Percentiles rank a stretch among this genome's conserved stretches.
Evolutionary conservation across 495 filamentous ascomycete genomes (phyloP).

Genomic region (Xylaria cubensis): DNA sequence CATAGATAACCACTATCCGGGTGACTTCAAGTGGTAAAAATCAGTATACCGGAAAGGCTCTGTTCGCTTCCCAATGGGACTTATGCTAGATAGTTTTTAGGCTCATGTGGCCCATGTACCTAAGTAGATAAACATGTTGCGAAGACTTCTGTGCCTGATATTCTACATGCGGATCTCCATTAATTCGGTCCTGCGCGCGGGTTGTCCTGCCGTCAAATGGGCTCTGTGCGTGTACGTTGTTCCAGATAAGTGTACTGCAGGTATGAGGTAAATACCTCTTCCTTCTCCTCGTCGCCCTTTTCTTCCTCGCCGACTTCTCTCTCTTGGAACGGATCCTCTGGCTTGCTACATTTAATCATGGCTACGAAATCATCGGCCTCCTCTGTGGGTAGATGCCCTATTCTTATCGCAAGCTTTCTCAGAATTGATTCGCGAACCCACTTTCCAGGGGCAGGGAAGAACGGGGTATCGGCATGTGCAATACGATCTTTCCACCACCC

Average conservation of each 20-base stretch:
- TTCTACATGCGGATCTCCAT: too few species aligned
- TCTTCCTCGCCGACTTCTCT: not conserved
- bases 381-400: conserved; percentile 1
- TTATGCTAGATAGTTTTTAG: too few species aligned
- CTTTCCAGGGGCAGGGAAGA: conserved; percentile 15
- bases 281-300: not conserved
- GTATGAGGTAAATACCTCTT: conserved; percentile 7
- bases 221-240: not conserved
- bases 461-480: not conserved
- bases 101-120: too few species aligned
- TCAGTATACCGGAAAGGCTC: too few species aligned
- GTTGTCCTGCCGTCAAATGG: too few species aligned
- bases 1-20: too few species aligned
- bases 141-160: too few species aligned
- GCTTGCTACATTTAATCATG: not conserved
- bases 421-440: conserved; percentile 13
- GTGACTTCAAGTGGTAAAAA: too few species aligned
- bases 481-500: conserved; percentile 18
- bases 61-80: too few species aligned
- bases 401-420: conserved; percentile 8
- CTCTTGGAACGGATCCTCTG: conserved; percentile 6
- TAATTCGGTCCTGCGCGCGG: too few species aligned
- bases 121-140: too few species aligned
- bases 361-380: not conserved
- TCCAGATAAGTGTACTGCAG: not conserved